A percentile compares a stretch with the other conserved stretches of the same genome.
These are phyloP conservation scores for Arctostaphylos glauca DNA, from an alignment of 148 eudicot species.

Conservation along the genomic window DNA sequence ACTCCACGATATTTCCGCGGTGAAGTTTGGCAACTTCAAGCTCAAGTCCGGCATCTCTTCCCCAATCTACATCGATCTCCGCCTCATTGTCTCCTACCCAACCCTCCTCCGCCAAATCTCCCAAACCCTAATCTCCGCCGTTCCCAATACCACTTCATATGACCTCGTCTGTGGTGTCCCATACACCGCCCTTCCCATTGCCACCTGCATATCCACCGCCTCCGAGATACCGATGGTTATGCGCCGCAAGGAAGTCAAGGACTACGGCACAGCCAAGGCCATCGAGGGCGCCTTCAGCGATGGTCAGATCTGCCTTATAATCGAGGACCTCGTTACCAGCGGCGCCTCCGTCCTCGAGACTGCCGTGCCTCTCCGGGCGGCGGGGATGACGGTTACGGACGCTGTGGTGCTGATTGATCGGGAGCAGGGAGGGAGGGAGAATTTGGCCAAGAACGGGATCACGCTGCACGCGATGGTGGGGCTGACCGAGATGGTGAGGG, in stretches of 20 bases:
- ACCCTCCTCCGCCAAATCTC: slow-evolving; percentile 67
- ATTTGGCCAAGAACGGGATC: slow-evolving; percentile 68
- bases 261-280: slow-evolving; percentile 70
- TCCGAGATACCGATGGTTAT: slow-evolving; percentile 71
- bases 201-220: slow-evolving; percentile 63
- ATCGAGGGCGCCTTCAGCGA: slow-evolving; percentile 61
- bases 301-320: slow-evolving; percentile 46
- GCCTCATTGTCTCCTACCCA: slow-evolving; percentile 81
- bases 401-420: slow-evolving; percentile 84
- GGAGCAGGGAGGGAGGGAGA: slow-evolving; percentile 90
- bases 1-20: slow-evolving; percentile 84
- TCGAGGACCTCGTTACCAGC: slow-evolving; percentile 87
- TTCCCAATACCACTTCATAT: slow-evolving; percentile 32
- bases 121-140: slow-evolving; percentile 52
- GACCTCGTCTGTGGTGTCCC: slow-evolving; percentile 87
- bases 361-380: slow-evolving; percentile 61
- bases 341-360: slow-evolving; percentile 93
- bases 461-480: slow-evolving; percentile 70
- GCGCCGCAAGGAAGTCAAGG: slow-evolving; percentile 84
- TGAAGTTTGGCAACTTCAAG: slow-evolving; percentile 81
- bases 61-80: slow-evolving; percentile 92
- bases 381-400: slow-evolving; percentile 66
- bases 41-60: slow-evolving; percentile 82
- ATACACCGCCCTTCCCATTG: slow-evolving; percentile 88
- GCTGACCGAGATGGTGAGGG: slow-evolving; percentile 81